phyloP scores from a whole-genome alignment of 805 yeast genomes.

The Jamesozyma hellenica region DNA sequence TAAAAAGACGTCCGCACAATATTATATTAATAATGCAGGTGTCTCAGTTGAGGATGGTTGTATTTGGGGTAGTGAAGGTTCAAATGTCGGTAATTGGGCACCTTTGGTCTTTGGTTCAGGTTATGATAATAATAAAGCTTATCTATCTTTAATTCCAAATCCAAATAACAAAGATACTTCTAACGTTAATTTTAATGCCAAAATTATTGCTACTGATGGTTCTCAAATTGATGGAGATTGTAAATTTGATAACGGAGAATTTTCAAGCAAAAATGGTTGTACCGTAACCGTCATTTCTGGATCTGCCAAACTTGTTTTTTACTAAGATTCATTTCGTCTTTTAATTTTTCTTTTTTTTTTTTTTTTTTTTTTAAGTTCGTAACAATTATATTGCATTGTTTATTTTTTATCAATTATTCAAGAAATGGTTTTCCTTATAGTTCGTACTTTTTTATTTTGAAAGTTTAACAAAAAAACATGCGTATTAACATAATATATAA shows the following conservation, averaged over 20 bases:
- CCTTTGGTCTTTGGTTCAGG: slow-evolving; percentile 95
- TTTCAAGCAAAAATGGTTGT: slow-evolving; percentile 70
- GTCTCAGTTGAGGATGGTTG: slow-evolving; percentile 84
- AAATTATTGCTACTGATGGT: slow-evolving; percentile 64
- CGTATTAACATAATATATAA: too few relatives aligned
- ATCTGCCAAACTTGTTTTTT: slow-evolving; percentile 51
- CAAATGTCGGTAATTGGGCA: slow-evolving; percentile 95
- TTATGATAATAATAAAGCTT: slow-evolving; percentile 56
- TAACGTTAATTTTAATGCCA: slow-evolving; percentile 56
- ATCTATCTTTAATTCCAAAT: slow-evolving; percentile 87
- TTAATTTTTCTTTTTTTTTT: background rate
- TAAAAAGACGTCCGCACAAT: slow-evolving; percentile 80
- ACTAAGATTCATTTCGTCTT: slow-evolving; percentile 16
- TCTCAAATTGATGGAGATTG: slow-evolving; percentile 63
- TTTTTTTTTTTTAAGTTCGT: background rate
- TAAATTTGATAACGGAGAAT: slow-evolving; percentile 66
- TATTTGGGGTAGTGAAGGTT: slow-evolving; percentile 76
- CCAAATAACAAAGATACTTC: slow-evolving; percentile 68
- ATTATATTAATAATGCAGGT: slow-evolving; percentile 96
- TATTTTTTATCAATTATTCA: too few relatives aligned
- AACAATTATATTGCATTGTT: too few relatives aligned
- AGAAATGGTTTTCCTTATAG: too few relatives aligned
- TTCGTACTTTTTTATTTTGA: too few relatives aligned
- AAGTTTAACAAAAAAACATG: too few relatives aligned
- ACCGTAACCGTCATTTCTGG: slow-evolving; percentile 58